Evolutionary conservation across 768 basidiomycete species (phyloP).

Genomic region (Phlebiopsis gigantea): DNA sequence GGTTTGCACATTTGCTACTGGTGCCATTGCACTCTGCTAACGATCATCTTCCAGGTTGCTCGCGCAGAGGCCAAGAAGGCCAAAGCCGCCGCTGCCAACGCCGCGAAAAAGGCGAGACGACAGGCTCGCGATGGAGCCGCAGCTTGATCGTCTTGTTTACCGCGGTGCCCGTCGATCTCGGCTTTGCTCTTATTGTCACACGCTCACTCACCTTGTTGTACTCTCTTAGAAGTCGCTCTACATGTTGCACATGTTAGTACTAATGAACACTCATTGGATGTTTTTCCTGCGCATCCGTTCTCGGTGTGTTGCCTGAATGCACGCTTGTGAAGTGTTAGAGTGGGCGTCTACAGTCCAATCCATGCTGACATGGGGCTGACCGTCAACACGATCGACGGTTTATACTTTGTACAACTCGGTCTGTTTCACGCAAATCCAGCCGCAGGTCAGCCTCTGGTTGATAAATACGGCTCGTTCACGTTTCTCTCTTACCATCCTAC

Average conservation of each 20-base stretch:
- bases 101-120: slow-evolving; percentile 85
- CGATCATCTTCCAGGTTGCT: slow-evolving; percentile 32
- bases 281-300: background rate
- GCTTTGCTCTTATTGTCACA: background rate
- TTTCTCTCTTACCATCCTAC: too few species aligned
- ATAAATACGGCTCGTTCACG: too few species aligned
- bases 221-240: background rate
- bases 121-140: slow-evolving; percentile 35
- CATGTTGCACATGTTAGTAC: slow-evolving; percentile 1
- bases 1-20: slow-evolving; percentile 33
- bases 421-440: too few species aligned
- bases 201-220: background rate
- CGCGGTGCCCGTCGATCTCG: background rate
- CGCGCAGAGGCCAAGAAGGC: slow-evolving; percentile 79
- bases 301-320: too few species aligned
- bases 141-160: background rate
- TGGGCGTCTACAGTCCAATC: too few species aligned
- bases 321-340: too few species aligned
- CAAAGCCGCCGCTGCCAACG: slow-evolving; percentile 81
- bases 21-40: background rate
- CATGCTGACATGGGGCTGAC: too few species aligned
- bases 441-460: too few species aligned
- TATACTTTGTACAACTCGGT: too few species aligned
- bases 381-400: too few species aligned
- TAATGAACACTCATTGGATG: slow-evolving; percentile 1